These are phyloP conservation scores for Prunus persica DNA, from an alignment of 306 rosid genomes.

Conservation along the genomic window Prunus_persica_NCBIv2 NC_034009.1:12169501-12170000, in stretches of 20 bases:
- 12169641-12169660: no score
- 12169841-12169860: not conserved
- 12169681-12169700: no score
- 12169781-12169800: no score
- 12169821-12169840: no score
- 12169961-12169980: constrained; percentile 94
- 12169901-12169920: constrained; percentile 67
- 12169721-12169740: no score
- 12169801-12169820: no score
- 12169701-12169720: no score
- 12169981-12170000: constrained; percentile 95
- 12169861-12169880: constrained; percentile 13
- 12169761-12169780: no score
- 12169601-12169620: not conserved
- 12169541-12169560: constrained; percentile 79
- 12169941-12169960: constrained; percentile 80
- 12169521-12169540: constrained; percentile 81
- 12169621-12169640: no score
- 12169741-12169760: no score
- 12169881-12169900: constrained; percentile 69
- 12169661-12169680: no score
- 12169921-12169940: constrained; percentile 52
- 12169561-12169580: constrained; percentile 12
- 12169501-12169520: constrained; percentile 78
- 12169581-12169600: not conserved